Conservation (phyloP, 1,139 yeast genomes). For the Magnusiomyces ingens region DNA sequence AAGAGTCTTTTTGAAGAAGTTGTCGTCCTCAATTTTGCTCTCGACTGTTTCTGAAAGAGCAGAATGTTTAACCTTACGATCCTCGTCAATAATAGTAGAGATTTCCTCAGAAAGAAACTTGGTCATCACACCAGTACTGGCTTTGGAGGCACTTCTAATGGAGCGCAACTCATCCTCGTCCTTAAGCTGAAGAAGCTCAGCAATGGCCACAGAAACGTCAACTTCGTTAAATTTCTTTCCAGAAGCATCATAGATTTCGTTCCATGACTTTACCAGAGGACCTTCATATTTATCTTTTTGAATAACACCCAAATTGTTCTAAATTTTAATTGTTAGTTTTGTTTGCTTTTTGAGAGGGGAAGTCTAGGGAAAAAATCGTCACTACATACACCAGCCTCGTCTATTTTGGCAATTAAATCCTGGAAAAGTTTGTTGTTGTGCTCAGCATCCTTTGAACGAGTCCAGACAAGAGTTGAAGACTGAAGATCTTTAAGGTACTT, state of each 20-base stretch:
- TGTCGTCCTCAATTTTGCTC: conserved; percentile 69
- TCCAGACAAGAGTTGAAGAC: conserved; percentile 57
- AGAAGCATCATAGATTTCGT: conserved; percentile 31
- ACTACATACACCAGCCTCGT: conserved; percentile 33
- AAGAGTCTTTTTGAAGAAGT: conserved; percentile 51
- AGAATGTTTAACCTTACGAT: conserved; percentile 63
- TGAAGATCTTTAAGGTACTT: conserved; percentile 31
- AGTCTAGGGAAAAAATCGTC: conserved; percentile 15
- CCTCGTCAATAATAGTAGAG: conserved; percentile 85
- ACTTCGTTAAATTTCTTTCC: conserved; percentile 34
- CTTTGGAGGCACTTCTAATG: conserved; percentile 65
- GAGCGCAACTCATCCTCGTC: conserved; percentile 71
- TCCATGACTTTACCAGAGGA: conserved; percentile 71
- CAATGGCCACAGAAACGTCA: conserved; percentile 54
- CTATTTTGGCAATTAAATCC: conserved; percentile 49
- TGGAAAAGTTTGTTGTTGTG: conserved; percentile 63
- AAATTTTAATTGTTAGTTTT: background rate
- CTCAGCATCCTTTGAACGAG: conserved; percentile 74
- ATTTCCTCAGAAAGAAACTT: conserved; percentile 80
- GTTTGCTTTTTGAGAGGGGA: too few species aligned
- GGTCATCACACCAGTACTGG: conserved; percentile 70
- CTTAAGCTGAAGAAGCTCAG: conserved; percentile 61
- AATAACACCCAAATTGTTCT: conserved; percentile 51
- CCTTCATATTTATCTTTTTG: conserved; percentile 75
- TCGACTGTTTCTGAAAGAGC: conserved; percentile 73